A percentile compares a stretch with the other conserved stretches of the same genome.
Conservation (phyloP, 208 protist species). For the Crithidia fasciculata region DNA sequence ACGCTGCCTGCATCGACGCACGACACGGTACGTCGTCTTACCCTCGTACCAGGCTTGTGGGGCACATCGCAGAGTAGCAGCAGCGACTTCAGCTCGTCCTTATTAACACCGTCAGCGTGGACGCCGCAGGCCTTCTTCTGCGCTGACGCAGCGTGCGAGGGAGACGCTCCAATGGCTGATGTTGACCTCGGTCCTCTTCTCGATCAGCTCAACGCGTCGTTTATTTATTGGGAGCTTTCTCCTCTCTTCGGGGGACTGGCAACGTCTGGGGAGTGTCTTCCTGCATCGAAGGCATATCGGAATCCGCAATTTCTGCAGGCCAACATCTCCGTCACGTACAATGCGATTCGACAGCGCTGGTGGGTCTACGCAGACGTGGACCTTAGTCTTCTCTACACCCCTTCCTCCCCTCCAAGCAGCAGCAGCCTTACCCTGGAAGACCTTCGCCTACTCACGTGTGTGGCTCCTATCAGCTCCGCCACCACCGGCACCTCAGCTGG, state of each 20-base stretch:
- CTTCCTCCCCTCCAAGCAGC: not conserved
- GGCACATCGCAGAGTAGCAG: not conserved
- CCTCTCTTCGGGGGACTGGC: too few relatives aligned
- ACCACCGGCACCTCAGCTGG: not conserved
- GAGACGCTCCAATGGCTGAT: too few relatives aligned
- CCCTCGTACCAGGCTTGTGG: not conserved
- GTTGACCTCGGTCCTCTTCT: not conserved
- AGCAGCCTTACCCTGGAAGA: too few relatives aligned
- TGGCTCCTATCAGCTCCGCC: not conserved
- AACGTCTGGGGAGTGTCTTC: not conserved
- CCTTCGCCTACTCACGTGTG: not conserved
- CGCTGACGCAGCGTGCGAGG: not conserved
- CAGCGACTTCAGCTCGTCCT: not conserved
- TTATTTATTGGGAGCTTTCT: not conserved
- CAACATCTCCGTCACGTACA: not conserved
- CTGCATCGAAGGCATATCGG: not conserved
- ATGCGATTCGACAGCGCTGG: not conserved
- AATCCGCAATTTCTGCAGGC: slow-evolving; percentile 1
- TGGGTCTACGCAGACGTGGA: slow-evolving; percentile 3
- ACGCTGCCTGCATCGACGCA: not conserved
- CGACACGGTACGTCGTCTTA: not conserved
- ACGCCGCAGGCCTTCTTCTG: not conserved
- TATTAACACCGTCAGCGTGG: not conserved
- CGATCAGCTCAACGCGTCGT: not conserved
- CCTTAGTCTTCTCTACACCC: not conserved